Conservation (phyloP, 495 filamentous ascomycete species). For the Pyronema domesticum region DNA sequence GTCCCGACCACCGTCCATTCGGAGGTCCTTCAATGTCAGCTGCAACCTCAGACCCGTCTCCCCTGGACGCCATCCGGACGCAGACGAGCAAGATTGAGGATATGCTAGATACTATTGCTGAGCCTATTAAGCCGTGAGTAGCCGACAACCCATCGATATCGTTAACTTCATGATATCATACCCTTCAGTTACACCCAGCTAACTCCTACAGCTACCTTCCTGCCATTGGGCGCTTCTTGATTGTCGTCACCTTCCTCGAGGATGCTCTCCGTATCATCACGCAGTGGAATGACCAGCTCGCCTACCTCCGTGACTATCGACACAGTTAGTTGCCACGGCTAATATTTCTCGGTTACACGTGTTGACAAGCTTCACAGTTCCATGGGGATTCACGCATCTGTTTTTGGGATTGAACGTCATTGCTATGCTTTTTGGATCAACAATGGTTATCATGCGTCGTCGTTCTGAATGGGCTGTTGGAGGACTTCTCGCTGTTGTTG, state of each 20-base stretch:
- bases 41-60: conserved; percentile 29
- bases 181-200: neutral
- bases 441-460: conserved; percentile 75
- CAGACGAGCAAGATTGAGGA: conserved; percentile 98
- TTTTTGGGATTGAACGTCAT: conserved; percentile 86
- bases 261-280: conserved; percentile 91
- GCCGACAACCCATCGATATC: conserved; percentile 7
- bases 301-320: conserved; percentile 82
- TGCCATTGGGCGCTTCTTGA: conserved; percentile 87
- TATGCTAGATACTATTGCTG: conserved; percentile 68
- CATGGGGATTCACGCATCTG: conserved; percentile 71
- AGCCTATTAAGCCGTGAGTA: conserved; percentile 91
- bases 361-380: conserved; percentile 41
- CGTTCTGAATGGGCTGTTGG: conserved; percentile 80
- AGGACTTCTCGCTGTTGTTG: conserved; percentile 74
- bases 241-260: conserved; percentile 96
- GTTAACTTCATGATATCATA: neutral
- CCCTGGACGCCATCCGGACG: conserved; percentile 76
- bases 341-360: conserved; percentile 1
- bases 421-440: conserved; percentile 68
- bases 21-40: conserved; percentile 29
- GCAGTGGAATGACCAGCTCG: conserved; percentile 91
- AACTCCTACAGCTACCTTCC: conserved; percentile 56
- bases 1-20: conserved; percentile 53
- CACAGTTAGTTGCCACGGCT: conserved; percentile 46